Conservation (phyloP, 1,139 yeast species). For the Candida tunisiensis region DNA sequence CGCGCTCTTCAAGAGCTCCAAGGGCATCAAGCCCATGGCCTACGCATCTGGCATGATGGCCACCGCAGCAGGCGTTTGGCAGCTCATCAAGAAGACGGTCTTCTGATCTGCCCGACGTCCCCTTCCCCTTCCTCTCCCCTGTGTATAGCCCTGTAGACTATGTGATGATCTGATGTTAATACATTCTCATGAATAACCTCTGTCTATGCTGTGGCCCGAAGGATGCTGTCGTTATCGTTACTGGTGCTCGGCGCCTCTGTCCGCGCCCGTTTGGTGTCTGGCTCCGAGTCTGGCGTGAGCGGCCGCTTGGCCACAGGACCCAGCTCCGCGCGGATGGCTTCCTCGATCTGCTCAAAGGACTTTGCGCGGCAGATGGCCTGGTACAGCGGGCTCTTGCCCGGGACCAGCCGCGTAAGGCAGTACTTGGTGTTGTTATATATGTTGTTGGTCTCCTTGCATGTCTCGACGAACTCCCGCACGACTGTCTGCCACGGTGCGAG, state of each 20-base stretch:
- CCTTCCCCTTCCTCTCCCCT: constrained; percentile 2
- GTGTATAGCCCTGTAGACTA: not conserved
- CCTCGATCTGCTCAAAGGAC: constrained; percentile 32
- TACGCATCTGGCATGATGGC: constrained; percentile 78
- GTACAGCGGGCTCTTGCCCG: constrained; percentile 56
- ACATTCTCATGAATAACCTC: not conserved
- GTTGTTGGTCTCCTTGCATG: constrained; percentile 41
- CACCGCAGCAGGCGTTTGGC: constrained; percentile 86
- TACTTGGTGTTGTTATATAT: constrained; percentile 62
- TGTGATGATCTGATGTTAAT: not conserved
- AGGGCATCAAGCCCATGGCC: constrained; percentile 78
- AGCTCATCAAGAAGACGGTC: constrained; percentile 49
- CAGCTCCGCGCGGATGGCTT: too few relatives aligned
- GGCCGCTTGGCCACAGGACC: too few relatives aligned
- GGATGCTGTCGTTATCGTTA: too few relatives aligned
- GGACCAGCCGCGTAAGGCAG: constrained; percentile 59
- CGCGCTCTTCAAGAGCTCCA: constrained; percentile 74
- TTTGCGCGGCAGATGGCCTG: constrained; percentile 41
- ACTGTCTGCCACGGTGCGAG: constrained; percentile 41
- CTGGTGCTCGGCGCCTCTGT: not conserved
- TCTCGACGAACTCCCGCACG: constrained; percentile 36
- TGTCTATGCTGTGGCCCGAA: too few relatives aligned
- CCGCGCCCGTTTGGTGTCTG: not conserved
- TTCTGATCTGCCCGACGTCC: too few relatives aligned
- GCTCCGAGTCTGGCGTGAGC: not conserved